Base-by-base conservation (phyloP, 371 early-diverging fungal genomes). In the Mortierella sp. region DNA sequence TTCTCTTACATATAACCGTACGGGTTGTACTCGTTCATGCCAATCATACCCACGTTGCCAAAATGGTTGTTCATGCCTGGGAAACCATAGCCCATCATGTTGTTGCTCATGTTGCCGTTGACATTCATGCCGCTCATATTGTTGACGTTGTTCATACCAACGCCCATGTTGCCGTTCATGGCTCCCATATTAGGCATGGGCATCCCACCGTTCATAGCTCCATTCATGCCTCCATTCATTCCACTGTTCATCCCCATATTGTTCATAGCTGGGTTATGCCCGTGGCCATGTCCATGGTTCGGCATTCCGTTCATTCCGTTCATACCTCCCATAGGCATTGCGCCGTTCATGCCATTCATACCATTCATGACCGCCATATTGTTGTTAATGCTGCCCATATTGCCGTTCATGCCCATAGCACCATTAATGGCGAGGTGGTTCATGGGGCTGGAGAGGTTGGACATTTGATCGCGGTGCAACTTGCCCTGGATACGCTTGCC, bases 401-500 rank as follows among this genome's bases (percentile, higher is more conserved):
- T 40, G 40, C 16, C 38, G 11, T 38, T 60, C 36, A 50, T 53
- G 19, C 43, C 41, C 72, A 65, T 65, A 11, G 41, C 64, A 19
- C 64, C 59, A 28, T 41, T 65, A 60, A 72, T 53, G 19, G 59
- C 72, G 3, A 74, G 69, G 21, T 74, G 74, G 41, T 43, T 63
- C 58, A 68, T 63, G 4, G 55, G 60, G 40, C 67, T 68, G 38
- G 68, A 62, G 24, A 53, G 41, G 40, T 47, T 53, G n/a, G 72
- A 59, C 61, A 72, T 53, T 55, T 88, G 88, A 15, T 92, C 91
- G 13, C 90, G 89, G 64, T 89, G 88, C 19, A 96, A 89, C 84
- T 94, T 96, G 84, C 89, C 89, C 72, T 92, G 91, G 63, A 96
- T 94, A 43, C 96, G 95, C 82, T 95, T 95, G 59, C 96, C 96